Percentiles rank a stretch among this genome's conserved stretches.
These are phyloP conservation scores for Houttuynia cordata DNA, from an alignment of 164 flowering plant genomes.

Conservation along the genomic window DNA sequence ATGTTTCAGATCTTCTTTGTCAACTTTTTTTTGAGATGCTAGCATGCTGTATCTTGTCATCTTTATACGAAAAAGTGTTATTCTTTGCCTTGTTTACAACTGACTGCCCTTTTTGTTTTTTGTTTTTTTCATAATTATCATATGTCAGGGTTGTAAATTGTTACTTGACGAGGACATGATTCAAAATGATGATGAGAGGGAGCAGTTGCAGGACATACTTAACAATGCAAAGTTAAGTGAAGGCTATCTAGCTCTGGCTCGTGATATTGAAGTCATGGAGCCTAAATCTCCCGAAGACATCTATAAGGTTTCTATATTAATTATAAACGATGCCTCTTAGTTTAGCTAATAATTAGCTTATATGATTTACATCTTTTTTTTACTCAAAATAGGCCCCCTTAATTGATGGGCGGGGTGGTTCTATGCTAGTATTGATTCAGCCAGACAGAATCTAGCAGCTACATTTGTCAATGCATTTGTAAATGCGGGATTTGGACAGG, in stretches of 20 bases:
- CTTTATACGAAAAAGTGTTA: too few relatives aligned
- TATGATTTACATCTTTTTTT: neutral
- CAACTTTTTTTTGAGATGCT: neutral
- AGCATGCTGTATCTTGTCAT: neutral
- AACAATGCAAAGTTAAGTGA: slow-evolving; percentile 76
- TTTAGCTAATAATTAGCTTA: neutral
- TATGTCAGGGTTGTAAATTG: slow-evolving; percentile 52
- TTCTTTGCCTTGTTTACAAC: too few relatives aligned
- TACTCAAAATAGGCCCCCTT: slow-evolving; percentile 58
- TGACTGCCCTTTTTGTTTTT: neutral
- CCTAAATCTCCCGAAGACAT: slow-evolving; percentile 96
- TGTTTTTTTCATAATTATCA: neutral
- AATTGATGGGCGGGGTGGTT: slow-evolving; percentile 95
- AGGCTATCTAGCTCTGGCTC: slow-evolving; percentile 94
- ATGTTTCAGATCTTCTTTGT: slow-evolving; percentile 18
- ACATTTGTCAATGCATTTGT: slow-evolving; percentile 99
- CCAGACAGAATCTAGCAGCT: slow-evolving; percentile 92
- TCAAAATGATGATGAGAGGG: slow-evolving; percentile 64
- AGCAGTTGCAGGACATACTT: slow-evolving; percentile 59
- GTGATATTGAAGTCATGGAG: slow-evolving; percentile 99
- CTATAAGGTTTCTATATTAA: slow-evolving; percentile 52
- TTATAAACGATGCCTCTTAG: neutral
- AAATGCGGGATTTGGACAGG: slow-evolving; percentile 99
- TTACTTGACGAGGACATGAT: slow-evolving; percentile 66
- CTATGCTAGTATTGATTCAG: slow-evolving; percentile 94